A percentile compares a stretch with the other conserved stretches of the same genome.
phyloP scores from a whole-genome alignment of 805 yeast species.

The Candida sakaeoensis region DNA sequence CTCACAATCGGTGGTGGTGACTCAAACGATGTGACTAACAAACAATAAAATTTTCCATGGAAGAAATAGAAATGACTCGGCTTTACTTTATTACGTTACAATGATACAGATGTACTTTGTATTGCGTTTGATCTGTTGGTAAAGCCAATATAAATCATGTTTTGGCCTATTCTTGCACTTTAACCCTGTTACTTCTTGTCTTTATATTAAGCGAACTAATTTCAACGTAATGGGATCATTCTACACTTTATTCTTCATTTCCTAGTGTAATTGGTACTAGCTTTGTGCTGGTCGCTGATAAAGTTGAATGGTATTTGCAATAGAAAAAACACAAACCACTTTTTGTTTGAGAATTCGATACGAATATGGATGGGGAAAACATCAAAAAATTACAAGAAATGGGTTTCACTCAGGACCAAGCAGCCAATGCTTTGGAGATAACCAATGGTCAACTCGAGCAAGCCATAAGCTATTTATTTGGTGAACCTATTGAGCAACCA shows the following conservation, averaged over 20 bases:
- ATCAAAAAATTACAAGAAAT: slow-evolving; percentile 27
- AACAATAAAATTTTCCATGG: background rate
- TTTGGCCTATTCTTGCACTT: no score
- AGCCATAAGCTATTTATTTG: slow-evolving; percentile 34
- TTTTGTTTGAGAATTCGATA: no score
- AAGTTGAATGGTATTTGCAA: background rate
- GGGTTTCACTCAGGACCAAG: slow-evolving; percentile 39
- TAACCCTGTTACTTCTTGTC: no score
- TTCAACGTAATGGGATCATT: no score
- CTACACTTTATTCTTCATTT: no score
- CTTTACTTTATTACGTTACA: no score
- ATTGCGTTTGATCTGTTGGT: no score
- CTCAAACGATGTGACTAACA: background rate
- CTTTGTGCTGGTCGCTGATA: background rate
- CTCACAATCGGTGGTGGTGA: background rate
- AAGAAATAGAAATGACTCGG: no score
- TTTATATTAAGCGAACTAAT: no score
- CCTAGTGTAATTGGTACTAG: no score
- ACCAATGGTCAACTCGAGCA: slow-evolving; percentile 22
- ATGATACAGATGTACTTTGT: no score
- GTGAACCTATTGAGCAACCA: slow-evolving; percentile 21
- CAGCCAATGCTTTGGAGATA: slow-evolving; percentile 33
- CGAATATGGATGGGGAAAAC: slow-evolving; percentile 15
- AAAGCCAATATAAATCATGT: no score
- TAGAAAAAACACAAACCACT: background rate